A percentile compares a stretch with the other conserved stretches of the same genome.
These are phyloP conservation scores for Phytophthora multivora DNA, from an alignment of 352 stramenopile genomes.

Conservation along the genomic window DNA sequence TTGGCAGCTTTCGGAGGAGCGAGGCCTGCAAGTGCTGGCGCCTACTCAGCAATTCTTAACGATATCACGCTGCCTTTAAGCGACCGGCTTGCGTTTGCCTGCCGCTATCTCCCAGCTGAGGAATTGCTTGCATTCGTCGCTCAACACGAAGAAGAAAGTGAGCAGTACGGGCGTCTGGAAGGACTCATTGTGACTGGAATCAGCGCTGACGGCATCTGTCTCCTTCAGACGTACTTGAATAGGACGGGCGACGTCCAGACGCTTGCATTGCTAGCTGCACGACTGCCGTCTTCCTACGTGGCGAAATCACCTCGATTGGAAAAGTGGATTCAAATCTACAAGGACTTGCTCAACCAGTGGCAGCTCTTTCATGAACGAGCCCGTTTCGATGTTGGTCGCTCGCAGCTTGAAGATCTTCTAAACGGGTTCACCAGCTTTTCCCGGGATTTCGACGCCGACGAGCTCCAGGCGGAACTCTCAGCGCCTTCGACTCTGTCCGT, in stretches of 20 bases:
- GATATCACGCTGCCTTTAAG: constrained; percentile 86
- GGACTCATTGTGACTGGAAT: constrained; percentile 91
- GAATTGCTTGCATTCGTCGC: constrained; percentile 88
- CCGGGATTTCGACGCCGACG: constrained; percentile 49
- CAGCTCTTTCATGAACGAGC: constrained; percentile 94
- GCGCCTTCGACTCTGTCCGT: constrained; percentile 59
- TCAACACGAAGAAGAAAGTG: constrained; percentile 80
- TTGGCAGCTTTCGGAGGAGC: constrained; percentile 43
- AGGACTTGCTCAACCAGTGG: constrained; percentile 92
- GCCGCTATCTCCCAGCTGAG: constrained; percentile 84
- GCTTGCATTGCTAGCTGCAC: constrained; percentile 83
- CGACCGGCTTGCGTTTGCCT: constrained; percentile 92
- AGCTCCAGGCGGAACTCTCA: constrained; percentile 49
- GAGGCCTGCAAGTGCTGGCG: constrained; percentile 37
- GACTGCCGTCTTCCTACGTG: constrained; percentile 58
- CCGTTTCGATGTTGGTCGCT: constrained; percentile 92
- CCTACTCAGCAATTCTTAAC: constrained; percentile 84
- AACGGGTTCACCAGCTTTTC: constrained; percentile 75
- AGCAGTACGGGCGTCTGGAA: constrained; percentile 86
- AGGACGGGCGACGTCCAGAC: constrained; percentile 91
- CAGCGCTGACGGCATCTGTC: constrained; percentile 76
- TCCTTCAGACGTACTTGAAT: constrained; percentile 93
- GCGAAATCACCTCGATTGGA: constrained; percentile 63
- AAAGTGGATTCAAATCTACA: constrained; percentile 93
- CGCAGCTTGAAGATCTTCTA: constrained; percentile 87